Evolutionary conservation across 345 rosid species (phyloP).

Genomic region (Camelina neglecta): DNA sequence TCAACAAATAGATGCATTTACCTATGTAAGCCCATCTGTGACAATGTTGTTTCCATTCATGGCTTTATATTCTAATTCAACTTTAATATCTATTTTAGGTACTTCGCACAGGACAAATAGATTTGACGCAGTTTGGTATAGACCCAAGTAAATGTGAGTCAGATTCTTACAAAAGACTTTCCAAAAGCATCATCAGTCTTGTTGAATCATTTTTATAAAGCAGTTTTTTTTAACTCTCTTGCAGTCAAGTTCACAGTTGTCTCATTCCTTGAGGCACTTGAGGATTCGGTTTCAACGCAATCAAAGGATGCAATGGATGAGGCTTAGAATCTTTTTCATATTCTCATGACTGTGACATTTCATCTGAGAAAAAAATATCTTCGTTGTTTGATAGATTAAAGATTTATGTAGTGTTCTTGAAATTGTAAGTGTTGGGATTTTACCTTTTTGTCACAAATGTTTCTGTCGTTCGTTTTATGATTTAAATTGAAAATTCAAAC

Average conservation of each 20-base stretch:
- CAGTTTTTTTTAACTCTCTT: conserved; percentile 3
- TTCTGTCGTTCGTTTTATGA: too few relatives aligned
- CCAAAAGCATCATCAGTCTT: conserved; percentile 2
- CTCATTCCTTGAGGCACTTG: conserved; percentile 97
- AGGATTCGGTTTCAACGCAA: conserved; percentile 69
- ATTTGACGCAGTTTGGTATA: conserved; percentile 90
- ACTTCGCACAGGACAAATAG: conserved; percentile 93
- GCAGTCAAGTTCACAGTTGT: conserved; percentile 87
- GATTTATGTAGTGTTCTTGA: conserved; percentile 16
- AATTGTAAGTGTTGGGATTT: conserved; percentile 14
- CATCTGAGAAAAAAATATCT: background rate
- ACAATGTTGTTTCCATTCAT: conserved; percentile 18
- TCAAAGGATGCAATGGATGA: conserved; percentile 44
- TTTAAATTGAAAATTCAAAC: too few relatives aligned
- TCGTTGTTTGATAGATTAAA: conserved; percentile 1
- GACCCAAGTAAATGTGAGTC: conserved; percentile 91
- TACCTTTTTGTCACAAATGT: background rate
- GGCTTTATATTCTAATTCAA: conserved; percentile 13
- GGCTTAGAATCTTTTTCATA: conserved; percentile 13
- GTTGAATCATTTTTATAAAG: background rate
- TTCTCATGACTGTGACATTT: conserved; percentile 21
- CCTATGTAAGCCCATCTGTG: conserved; percentile 63
- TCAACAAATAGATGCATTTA: conserved; percentile 97
- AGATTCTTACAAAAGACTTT: background rate
- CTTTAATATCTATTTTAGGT: conserved; percentile 55